Evolutionary conservation across 2,329 filamentous ascomycete genomes (phyloP).

Genomic region (Ceratocystis lukuohia): DNA sequence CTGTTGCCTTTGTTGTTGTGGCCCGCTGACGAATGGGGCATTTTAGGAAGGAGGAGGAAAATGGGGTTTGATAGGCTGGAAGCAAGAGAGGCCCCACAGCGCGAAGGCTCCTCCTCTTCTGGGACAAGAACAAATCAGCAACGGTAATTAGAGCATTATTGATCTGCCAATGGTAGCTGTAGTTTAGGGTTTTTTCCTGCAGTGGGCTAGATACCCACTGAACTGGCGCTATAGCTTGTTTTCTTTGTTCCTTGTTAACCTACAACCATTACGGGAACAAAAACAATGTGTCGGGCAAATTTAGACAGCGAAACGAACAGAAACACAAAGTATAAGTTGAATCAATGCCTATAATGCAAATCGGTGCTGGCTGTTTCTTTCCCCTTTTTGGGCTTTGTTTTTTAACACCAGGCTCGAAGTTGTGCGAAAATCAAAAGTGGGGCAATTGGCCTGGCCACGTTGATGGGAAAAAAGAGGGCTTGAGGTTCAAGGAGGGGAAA

Average conservation of each 20-base stretch:
- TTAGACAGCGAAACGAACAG: not conserved
- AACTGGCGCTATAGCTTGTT: not conserved
- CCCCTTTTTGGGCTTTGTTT: not conserved
- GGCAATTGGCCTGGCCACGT: not conserved
- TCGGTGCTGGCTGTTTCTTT: not conserved
- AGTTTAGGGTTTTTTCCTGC: not conserved
- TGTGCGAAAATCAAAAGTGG: constrained; percentile 8
- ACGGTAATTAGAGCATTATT: not conserved
- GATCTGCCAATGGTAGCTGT: not conserved
- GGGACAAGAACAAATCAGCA: not conserved
- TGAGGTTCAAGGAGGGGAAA: not conserved
- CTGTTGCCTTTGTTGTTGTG: no score
- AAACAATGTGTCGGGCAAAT: not conserved
- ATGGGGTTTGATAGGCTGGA: not conserved
- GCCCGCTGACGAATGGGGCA: no score
- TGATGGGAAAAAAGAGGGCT: not conserved
- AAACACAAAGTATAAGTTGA: not conserved
- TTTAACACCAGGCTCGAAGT: not conserved
- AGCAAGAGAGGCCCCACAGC: not conserved
- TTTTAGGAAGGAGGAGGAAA: not conserved
- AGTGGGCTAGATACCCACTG: not conserved
- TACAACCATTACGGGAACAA: no score
- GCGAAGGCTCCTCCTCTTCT: not conserved
- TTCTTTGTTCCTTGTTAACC: not conserved
- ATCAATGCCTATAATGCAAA: not conserved